Evolutionary conservation across 345 rosid species (phyloP).

Genomic region (Nephelium lappaceum): DNA sequence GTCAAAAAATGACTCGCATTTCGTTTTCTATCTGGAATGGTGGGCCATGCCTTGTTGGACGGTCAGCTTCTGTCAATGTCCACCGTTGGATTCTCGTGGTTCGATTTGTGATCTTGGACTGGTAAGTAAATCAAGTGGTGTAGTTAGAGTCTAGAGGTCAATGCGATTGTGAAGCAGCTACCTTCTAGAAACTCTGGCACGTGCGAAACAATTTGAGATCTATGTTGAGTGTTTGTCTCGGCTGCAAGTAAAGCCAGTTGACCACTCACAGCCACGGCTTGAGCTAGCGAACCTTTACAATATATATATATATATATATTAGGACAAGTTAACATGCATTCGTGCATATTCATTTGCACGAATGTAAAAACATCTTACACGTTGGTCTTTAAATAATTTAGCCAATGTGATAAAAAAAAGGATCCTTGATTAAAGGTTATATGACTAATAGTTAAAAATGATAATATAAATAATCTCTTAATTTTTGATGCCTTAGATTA

Average conservation of each 20-base stretch:
- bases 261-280: too few species aligned
- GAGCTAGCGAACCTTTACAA: too few species aligned
- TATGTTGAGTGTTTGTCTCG: background rate
- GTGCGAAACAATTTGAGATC: background rate
- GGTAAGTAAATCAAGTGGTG: background rate
- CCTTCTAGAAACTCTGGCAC: conserved; percentile 17
- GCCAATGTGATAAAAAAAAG: too few species aligned
- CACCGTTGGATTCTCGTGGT: background rate
- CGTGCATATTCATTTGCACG: too few species aligned
- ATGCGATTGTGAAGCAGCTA: background rate
- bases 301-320: too few species aligned
- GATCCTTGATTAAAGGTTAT: too few species aligned
- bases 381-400: too few species aligned
- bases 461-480: too few species aligned
- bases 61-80: background rate
- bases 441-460: too few species aligned
- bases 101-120: background rate
- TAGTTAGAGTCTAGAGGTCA: background rate
- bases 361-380: too few species aligned
- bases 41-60: background rate
- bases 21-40: background rate
- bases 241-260: conserved; percentile 4
- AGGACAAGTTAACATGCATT: too few species aligned
- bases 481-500: too few species aligned
- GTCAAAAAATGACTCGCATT: background rate